Base-by-base conservation (phyloP, 2,329 filamentous ascomycete genomes). In the Penicillium sp. region DNA sequence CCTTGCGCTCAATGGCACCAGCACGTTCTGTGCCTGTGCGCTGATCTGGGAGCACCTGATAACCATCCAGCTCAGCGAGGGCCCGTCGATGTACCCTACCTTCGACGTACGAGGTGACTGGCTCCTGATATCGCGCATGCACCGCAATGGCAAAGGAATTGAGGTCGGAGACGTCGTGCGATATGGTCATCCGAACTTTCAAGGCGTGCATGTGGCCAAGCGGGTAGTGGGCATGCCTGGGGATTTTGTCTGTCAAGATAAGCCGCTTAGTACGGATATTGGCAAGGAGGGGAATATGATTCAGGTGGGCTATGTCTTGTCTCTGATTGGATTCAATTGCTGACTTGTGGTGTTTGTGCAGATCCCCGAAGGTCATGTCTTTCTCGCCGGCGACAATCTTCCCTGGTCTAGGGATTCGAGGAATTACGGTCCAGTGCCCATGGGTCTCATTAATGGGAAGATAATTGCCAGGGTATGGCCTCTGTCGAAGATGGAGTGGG, bases 321-420 rank as follows among this genome's bases (percentile, higher is more conserved):
- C 48, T 37, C 43, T 34, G 31, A 46, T 38, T 43, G 21, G 29
- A 21, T 28, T 24, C 32, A 15, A 40, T 51, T 40, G 32, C 48
- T 48, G 49, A 49, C 41, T 34, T 19, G 21, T 39, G 38, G 29
- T 21, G 8, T 29, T 41, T 39, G 43, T 24, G 8, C 62, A 94
- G 87, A 82, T 98, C 15, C 93, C 93, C 0, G 76, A 86, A 63
- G 93, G 93, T 1, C 93, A 98, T 74, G 94, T 89, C 62, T 97
- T 88, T 81, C 74, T 96, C 6, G 80, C 83, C 3, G 93, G 93
- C 3, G 93, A 98, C 69, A 97, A 97, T 68, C 64, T 95, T 53
- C 77, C 81, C 3, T 85, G 80, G 61, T 96, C 89, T 22, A 76
- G 88, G 56, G 93, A 98, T 72, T 96, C 89, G 38, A 82, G 93